Percentiles rank a stretch among this genome's conserved stretches.
Conservation (phyloP, 306 rosid species). For the Inga leiocalycina region DNA sequence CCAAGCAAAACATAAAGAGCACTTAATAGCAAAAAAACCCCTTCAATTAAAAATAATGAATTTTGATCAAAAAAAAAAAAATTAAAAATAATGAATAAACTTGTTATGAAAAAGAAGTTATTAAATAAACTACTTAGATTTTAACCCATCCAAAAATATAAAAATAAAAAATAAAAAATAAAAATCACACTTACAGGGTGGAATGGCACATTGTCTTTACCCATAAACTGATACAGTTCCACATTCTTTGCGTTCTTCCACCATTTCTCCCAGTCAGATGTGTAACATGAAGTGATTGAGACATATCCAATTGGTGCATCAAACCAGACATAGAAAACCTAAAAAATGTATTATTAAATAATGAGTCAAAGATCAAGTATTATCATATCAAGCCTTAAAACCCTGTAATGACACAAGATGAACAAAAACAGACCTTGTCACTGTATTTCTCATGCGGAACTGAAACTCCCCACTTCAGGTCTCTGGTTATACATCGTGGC, state of each 20-base stretch:
- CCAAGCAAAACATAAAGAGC: slow-evolving; percentile 21
- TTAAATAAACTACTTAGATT: not conserved
- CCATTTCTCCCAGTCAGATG: slow-evolving; percentile 94
- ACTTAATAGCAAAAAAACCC: slow-evolving; percentile 1
- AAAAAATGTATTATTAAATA: slow-evolving; percentile 23
- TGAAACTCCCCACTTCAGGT: slow-evolving; percentile 98
- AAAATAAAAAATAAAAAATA: no score
- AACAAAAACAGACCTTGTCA: slow-evolving; percentile 64
- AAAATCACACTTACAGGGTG: slow-evolving; percentile 67
- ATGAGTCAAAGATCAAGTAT: not conserved
- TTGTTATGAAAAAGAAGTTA: no score
- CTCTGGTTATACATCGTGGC: slow-evolving; percentile 87
- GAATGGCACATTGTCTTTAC: slow-evolving; percentile 98
- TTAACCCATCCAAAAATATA: not conserved
- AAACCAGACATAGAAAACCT: slow-evolving; percentile 99
- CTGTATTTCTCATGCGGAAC: slow-evolving; percentile 89
- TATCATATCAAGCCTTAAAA: not conserved
- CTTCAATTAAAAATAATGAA: not conserved
- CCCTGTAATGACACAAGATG: slow-evolving; percentile 1
- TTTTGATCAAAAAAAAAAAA: no score
- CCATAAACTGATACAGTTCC: slow-evolving; percentile 95
- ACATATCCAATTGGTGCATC: slow-evolving; percentile 98
- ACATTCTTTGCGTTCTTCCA: slow-evolving; percentile 97
- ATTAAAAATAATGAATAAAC: not conserved
- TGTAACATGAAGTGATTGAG: slow-evolving; percentile 90